Conservation (phyloP, 805 yeast species). For the Candida berthetii region DNA sequence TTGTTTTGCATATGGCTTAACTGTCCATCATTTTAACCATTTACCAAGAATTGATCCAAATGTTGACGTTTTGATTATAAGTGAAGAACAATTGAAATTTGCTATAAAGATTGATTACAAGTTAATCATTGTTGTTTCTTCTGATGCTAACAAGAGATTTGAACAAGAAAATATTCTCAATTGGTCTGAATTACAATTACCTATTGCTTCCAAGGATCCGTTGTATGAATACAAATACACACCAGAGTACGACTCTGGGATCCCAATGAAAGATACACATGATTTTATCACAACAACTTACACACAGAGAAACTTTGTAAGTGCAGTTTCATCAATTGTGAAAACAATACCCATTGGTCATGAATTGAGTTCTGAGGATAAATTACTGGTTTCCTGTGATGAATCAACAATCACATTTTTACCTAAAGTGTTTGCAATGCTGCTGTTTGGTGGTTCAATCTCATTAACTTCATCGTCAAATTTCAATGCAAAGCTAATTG, state of each 20-base stretch:
- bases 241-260: conserved; percentile 21
- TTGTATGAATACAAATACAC: conserved; percentile 20
- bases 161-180: conserved; percentile 10
- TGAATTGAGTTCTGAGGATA: conserved; percentile 26
- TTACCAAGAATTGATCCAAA: conserved; percentile 20
- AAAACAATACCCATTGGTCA: conserved; percentile 28
- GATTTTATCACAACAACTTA: conserved; percentile 26
- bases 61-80: conserved; percentile 26
- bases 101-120: conserved; percentile 23
- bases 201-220: conserved; percentile 2
- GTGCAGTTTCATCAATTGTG: conserved; percentile 45
- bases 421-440: conserved; percentile 28
- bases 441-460: conserved; percentile 27
- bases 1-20: conserved; percentile 34
- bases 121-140: conserved; percentile 24
- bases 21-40: conserved; percentile 33
- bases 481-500: conserved; percentile 3
- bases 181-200: conserved; percentile 19
- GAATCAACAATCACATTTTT: conserved; percentile 32
- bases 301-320: conserved; percentile 46
- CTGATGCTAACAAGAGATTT: conserved; percentile 3
- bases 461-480: conserved; percentile 18
- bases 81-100: conserved; percentile 15
- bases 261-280: conserved; percentile 28
- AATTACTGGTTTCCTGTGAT: conserved; percentile 22